These are phyloP conservation scores for Naganishia vaughanmartiniae DNA, from an alignment of 768 basidiomycete species.

Conservation along the genomic window DNA sequence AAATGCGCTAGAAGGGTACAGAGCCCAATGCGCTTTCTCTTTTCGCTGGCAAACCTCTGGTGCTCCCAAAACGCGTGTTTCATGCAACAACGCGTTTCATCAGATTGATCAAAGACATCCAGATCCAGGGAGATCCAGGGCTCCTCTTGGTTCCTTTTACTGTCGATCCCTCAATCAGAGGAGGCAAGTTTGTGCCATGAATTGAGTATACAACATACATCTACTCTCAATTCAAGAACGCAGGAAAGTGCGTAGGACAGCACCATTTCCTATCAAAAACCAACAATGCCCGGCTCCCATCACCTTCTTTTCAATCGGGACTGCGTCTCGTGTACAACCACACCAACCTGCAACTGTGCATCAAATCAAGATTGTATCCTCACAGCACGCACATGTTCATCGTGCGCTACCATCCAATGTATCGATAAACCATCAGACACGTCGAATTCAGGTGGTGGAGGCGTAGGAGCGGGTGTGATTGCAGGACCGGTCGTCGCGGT, in stretches of 20 bases:
- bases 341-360: constrained; percentile 29
- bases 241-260: too few relatives aligned
- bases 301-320: neutral
- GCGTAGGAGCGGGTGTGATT: constrained; percentile 48
- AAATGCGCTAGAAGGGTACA: neutral
- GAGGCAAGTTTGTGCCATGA: too few relatives aligned
- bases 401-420: constrained; percentile 49
- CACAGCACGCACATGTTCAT: constrained; percentile 41
- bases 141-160: too few relatives aligned
- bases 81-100: too few relatives aligned
- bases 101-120: too few relatives aligned
- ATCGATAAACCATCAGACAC: constrained; percentile 25
- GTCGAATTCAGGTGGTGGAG: constrained; percentile 22
- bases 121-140: too few relatives aligned
- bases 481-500: constrained; percentile 49
- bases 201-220: too few relatives aligned
- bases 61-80: too few relatives aligned
- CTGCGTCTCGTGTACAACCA: constrained; percentile 20
- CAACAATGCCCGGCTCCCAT: constrained; percentile 11
- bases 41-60: too few relatives aligned
- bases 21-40: neutral
- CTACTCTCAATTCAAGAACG: too few relatives aligned
- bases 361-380: constrained; percentile 21
- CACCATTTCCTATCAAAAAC: too few relatives aligned
- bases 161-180: too few relatives aligned